Evolutionary conservation across 163 green algal species (phyloP).

Genomic region (Picocystis sp.): DNA sequence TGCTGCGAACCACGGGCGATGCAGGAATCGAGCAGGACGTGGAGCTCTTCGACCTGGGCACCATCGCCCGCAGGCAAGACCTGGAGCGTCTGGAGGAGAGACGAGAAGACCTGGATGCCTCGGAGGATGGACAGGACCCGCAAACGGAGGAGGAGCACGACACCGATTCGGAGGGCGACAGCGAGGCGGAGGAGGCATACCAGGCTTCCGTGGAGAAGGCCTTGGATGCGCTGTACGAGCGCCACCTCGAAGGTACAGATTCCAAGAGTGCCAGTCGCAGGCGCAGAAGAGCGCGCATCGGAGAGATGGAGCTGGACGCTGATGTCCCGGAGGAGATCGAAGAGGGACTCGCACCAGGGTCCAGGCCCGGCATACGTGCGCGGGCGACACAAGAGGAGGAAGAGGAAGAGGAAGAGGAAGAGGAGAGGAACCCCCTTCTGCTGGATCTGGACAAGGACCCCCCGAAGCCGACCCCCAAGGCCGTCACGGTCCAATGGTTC

Average conservation of each 20-base stretch:
- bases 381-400: too few relatives aligned
- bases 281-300: too few relatives aligned
- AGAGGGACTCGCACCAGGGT: not conserved
- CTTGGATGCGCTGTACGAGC: not conserved
- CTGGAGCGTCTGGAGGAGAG: constrained; percentile 10
- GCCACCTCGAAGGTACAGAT: too few relatives aligned
- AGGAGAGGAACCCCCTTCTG: constrained; percentile 41
- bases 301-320: constrained; percentile 30
- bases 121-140: constrained; percentile 10
- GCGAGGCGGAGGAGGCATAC: constrained; percentile 5
- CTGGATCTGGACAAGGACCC: constrained; percentile 47
- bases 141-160: constrained; percentile 6
- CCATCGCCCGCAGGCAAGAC: constrained; percentile 8
- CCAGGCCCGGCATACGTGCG: not conserved
- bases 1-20: constrained; percentile 2
- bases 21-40: constrained; percentile 2
- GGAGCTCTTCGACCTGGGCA: constrained; percentile 13
- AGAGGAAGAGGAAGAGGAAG: not conserved
- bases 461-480: constrained; percentile 10
- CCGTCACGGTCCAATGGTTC: constrained; percentile 78
- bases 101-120: constrained; percentile 7
- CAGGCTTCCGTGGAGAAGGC: constrained; percentile 7
- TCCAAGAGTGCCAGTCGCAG: too few relatives aligned
- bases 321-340: constrained; percentile 19
- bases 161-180: constrained; percentile 6